phyloP scores from a whole-genome alignment of 164 flowering plant genomes.

The Magnolia officinalis region DNA sequence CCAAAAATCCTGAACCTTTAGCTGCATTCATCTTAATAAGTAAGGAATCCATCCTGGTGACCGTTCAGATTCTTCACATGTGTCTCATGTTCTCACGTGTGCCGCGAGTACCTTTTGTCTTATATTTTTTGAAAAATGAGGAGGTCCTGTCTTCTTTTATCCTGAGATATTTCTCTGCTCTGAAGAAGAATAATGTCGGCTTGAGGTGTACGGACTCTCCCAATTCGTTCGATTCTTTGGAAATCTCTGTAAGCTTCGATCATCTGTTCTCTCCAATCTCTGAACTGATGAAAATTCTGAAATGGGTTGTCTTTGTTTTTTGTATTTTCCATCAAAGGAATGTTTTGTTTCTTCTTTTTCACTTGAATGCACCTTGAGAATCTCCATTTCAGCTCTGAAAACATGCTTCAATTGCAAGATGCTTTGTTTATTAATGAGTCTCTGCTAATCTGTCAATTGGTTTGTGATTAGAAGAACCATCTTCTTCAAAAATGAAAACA shows the following conservation, averaged over 20 bases:
- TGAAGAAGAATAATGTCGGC: not conserved
- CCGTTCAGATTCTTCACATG: too few relatives aligned
- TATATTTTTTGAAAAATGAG: too few relatives aligned
- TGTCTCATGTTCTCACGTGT: too few relatives aligned
- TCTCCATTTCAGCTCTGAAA: not conserved
- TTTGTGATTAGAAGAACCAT: not conserved
- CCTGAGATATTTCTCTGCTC: not conserved
- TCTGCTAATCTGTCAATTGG: not conserved
- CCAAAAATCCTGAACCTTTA: too few relatives aligned
- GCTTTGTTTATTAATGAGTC: not conserved
- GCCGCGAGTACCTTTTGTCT: too few relatives aligned
- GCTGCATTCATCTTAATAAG: too few relatives aligned
- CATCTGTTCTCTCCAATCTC: not conserved
- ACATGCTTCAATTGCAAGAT: not conserved
- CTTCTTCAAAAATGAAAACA: not conserved
- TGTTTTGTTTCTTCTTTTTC: not conserved
- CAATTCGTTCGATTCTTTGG: not conserved
- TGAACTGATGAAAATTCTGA: not conserved
- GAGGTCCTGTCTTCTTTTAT: not conserved
- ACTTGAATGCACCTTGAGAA: not conserved
- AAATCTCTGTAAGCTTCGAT: not conserved
- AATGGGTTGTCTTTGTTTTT: not conserved
- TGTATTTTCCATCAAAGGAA: not conserved
- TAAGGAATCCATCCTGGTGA: too few relatives aligned
- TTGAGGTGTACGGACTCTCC: not conserved